These are phyloP conservation scores for Sinapis alba DNA, from an alignment of 441 rosid genomes.

Conservation along the genomic window DNA sequence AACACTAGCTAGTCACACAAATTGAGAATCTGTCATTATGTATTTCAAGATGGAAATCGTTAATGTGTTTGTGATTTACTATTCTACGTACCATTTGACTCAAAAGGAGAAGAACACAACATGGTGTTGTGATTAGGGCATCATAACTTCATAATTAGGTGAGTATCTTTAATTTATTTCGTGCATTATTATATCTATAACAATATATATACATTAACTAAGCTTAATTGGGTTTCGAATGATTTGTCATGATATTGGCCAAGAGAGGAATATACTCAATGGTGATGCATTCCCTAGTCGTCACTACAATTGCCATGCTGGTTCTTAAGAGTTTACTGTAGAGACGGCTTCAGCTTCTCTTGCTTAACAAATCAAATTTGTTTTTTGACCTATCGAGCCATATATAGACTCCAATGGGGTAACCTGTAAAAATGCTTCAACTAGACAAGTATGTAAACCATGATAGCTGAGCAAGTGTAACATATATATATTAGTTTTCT, in stretches of 20 bases:
- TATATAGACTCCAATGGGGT: background rate
- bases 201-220: background rate
- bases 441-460: background rate
- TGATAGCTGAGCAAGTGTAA: too few relatives aligned
- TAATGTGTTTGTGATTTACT: background rate
- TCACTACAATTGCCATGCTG: background rate
- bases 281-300: background rate
- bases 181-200: background rate
- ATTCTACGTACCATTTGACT: background rate
- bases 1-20: background rate
- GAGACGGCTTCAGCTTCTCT: background rate
- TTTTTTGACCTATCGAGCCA: background rate
- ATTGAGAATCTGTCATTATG: background rate
- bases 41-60: background rate
- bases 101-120: background rate
- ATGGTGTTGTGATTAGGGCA: slow-evolving; percentile 2
- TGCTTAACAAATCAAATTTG: background rate
- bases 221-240: background rate
- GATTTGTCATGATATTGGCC: background rate
- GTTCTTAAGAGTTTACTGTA: background rate
- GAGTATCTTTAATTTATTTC: background rate
- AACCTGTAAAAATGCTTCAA: background rate
- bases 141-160: too few relatives aligned
- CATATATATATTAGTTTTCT: background rate
- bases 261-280: background rate